A percentile compares a stretch with the other conserved stretches of the same genome.
These are phyloP conservation scores for Penicillium crystallinum DNA, from an alignment of 495 filamentous ascomycete genomes.

Conservation along the genomic window DNA sequence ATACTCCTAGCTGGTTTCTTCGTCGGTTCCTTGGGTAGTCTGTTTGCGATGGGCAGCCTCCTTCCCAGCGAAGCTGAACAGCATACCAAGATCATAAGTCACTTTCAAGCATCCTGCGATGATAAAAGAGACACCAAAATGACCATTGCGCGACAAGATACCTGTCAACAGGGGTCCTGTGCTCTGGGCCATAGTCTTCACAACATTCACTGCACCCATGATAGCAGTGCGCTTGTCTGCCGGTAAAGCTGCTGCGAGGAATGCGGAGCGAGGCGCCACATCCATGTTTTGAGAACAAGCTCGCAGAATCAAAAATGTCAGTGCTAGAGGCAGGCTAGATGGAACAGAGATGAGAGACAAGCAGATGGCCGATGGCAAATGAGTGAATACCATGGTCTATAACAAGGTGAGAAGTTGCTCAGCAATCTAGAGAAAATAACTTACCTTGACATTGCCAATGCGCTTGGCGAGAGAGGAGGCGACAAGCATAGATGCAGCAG, in stretches of 20 bases:
- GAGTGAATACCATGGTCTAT: conserved; percentile 81
- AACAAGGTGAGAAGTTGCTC: neutral
- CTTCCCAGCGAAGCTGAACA: conserved; percentile 56
- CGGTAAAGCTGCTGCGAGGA: conserved; percentile 66
- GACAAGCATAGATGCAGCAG: conserved; percentile 64
- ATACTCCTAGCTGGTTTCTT: neutral
- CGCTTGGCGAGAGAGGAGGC: conserved; percentile 69
- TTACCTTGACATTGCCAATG: conserved; percentile 67
- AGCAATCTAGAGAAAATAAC: neutral
- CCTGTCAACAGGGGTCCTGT: conserved; percentile 66
- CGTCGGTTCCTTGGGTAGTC: neutral
- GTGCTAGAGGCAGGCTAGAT: conserved; percentile 46
- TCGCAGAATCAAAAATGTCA: conserved; percentile 64
- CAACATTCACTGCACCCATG: conserved; percentile 65
- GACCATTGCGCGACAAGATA: conserved; percentile 52
- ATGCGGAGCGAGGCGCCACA: conserved; percentile 72
- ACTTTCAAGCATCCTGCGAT: conserved; percentile 65
- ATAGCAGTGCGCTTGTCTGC: conserved; percentile 73
- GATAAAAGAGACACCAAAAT: conserved; percentile 69
- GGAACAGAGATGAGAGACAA: conserved; percentile 65
- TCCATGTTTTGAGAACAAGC: conserved; percentile 74
- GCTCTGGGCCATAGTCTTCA: conserved; percentile 58
- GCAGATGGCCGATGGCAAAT: conserved; percentile 70
- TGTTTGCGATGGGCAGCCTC: conserved; percentile 24
- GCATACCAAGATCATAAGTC: conserved; percentile 67